phyloP scores from a whole-genome alignment of 495 filamentous ascomycete genomes.

The Apodospora peruviana region DNA sequence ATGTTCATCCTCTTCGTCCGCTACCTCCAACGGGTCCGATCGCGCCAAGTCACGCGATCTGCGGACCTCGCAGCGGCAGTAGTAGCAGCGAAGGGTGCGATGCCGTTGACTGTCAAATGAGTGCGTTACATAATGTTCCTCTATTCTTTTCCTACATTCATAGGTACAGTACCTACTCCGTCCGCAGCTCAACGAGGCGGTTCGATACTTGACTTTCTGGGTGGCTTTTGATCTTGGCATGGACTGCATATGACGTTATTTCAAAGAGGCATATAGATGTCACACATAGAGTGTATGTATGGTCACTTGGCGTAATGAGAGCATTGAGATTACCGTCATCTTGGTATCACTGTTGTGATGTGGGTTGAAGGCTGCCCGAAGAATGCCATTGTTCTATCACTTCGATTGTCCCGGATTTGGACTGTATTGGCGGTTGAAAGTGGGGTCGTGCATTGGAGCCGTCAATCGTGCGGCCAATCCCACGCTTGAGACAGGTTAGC shows the following conservation, averaged over 20 bases:
- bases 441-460: neutral
- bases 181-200: no score
- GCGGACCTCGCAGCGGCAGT: conserved; percentile 51
- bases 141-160: no score
- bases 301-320: neutral
- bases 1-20: conserved; percentile 82
- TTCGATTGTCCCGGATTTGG: neutral
- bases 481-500: no score
- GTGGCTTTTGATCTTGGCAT: neutral
- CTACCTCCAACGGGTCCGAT: conserved; percentile 65
- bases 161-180: no score
- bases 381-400: no score
- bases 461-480: no score
- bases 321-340: neutral
- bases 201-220: neutral
- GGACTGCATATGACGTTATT: neutral
- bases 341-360: neutral
- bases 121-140: no score
- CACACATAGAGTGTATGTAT: conserved; percentile 5
- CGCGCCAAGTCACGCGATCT: conserved; percentile 64
- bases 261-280: neutral
- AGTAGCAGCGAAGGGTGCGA: conserved; percentile 41
- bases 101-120: conserved; percentile 44
- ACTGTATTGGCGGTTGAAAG: neutral
- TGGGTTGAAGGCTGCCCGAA: no score